Percentiles rank a stretch among this genome's conserved stretches.
These are phyloP conservation scores for Colletotrichum sp. DNA, from an alignment of 2,329 filamentous ascomycete genomes.

Conservation along the genomic window DNA sequence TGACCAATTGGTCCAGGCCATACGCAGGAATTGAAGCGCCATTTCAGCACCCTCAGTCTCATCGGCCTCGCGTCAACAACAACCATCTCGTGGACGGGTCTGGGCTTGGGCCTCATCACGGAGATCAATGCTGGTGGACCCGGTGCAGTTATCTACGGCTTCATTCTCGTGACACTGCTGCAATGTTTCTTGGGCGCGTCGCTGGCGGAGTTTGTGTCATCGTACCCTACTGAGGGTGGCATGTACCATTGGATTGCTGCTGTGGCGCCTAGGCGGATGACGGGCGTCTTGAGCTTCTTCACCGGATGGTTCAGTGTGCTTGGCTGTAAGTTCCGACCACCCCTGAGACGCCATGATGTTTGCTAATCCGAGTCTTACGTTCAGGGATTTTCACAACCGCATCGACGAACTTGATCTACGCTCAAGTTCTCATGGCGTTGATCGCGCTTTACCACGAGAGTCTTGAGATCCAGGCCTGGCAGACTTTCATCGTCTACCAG, in stretches of 20 bases:
- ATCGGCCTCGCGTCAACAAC: slow-evolving; percentile 53
- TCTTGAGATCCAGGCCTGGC: slow-evolving; percentile 48
- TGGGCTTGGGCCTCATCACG: slow-evolving; percentile 48
- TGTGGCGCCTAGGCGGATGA: slow-evolving; percentile 43
- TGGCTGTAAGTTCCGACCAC: slow-evolving; percentile 29
- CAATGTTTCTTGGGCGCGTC: slow-evolving; percentile 50
- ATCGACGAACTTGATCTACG: slow-evolving; percentile 48
- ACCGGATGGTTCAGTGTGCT: slow-evolving; percentile 49
- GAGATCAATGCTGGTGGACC: slow-evolving; percentile 53
- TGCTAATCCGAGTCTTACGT: background rate
- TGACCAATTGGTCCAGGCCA: slow-evolving; percentile 38
- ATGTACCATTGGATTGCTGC: slow-evolving; percentile 58
- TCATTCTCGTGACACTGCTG: slow-evolving; percentile 50
- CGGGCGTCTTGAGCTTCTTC: slow-evolving; percentile 45
- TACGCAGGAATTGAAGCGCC: slow-evolving; percentile 51
- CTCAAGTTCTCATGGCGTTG: slow-evolving; percentile 44
- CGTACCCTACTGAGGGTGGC: slow-evolving; percentile 52
- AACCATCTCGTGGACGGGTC: slow-evolving; percentile 55
- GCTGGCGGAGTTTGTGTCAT: slow-evolving; percentile 51
- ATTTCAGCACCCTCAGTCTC: slow-evolving; percentile 51
- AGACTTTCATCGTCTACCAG: slow-evolving; percentile 51
- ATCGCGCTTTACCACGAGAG: slow-evolving; percentile 43
- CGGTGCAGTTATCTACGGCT: slow-evolving; percentile 54
- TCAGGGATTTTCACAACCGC: slow-evolving; percentile 48
- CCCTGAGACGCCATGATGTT: background rate